Conservation (phyloP, 177 flowering plant genomes). For the Vitis hybrid region DNA sequence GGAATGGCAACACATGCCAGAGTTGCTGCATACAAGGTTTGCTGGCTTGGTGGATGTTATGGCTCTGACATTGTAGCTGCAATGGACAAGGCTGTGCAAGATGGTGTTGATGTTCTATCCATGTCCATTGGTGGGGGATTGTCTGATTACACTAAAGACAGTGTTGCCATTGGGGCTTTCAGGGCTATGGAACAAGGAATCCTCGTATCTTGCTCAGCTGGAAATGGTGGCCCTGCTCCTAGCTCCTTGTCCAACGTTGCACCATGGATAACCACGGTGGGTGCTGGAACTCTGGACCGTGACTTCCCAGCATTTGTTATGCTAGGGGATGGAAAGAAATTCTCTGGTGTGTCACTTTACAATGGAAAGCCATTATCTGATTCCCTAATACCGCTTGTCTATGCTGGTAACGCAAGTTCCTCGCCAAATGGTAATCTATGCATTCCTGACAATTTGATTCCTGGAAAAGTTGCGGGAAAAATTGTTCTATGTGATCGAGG, state of each 20-base stretch:
- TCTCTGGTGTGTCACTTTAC: slow-evolving; percentile 59
- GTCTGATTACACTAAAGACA: slow-evolving; percentile 46
- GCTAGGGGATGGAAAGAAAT: slow-evolving; percentile 53
- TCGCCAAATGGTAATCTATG: slow-evolving; percentile 41
- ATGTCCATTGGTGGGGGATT: slow-evolving; percentile 62
- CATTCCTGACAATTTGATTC: slow-evolving; percentile 41
- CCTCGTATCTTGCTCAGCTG: slow-evolving; percentile 67
- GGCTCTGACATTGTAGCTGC: slow-evolving; percentile 58
- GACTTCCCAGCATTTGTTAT: slow-evolving; percentile 57
- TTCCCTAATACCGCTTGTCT: slow-evolving; percentile 32
- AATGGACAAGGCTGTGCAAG: slow-evolving; percentile 61
- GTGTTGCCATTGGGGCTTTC: slow-evolving; percentile 64
- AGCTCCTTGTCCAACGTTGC: slow-evolving; percentile 56
- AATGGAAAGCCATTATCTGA: slow-evolving; percentile 38
- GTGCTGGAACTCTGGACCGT: slow-evolving; percentile 68
- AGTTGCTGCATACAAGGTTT: slow-evolving; percentile 64
- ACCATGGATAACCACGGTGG: slow-evolving; percentile 72
- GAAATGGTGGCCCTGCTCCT: slow-evolving; percentile 56
- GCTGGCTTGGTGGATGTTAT: slow-evolving; percentile 68
- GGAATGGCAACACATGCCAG: slow-evolving; percentile 73
- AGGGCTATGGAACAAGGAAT: slow-evolving; percentile 53
- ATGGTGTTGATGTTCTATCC: slow-evolving; percentile 67
- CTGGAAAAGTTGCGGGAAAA: slow-evolving; percentile 56
- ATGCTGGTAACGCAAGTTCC: slow-evolving; percentile 48
- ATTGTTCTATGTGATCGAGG: slow-evolving; percentile 72